Conservation (phyloP, 768 basidiomycete species). For the Mycena venus region DNA sequence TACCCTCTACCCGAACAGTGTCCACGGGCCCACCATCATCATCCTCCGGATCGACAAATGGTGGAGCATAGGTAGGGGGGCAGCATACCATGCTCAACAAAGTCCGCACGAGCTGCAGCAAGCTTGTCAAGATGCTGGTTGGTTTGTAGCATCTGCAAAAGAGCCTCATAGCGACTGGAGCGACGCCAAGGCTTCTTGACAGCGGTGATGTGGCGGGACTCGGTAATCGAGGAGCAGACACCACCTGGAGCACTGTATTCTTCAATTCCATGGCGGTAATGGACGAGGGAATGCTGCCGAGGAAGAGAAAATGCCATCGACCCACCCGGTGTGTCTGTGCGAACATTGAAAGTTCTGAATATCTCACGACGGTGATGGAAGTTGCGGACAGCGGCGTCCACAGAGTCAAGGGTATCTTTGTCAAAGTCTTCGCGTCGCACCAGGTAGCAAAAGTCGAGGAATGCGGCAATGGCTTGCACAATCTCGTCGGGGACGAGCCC, state of each 20-base stretch:
- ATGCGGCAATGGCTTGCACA: constrained; percentile 28
- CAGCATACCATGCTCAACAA: constrained; percentile 1
- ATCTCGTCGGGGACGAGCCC: constrained; percentile 33
- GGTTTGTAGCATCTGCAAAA: constrained; percentile 4
- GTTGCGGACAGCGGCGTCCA: too few relatives aligned
- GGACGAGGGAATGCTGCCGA: too few relatives aligned
- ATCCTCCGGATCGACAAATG: neutral
- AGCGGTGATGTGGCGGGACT: too few relatives aligned
- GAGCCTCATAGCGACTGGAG: too few relatives aligned
- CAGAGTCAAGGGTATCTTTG: too few relatives aligned
- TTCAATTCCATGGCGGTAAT: constrained; percentile 36
- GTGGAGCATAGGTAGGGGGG: neutral
- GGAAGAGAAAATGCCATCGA: constrained; percentile 36
- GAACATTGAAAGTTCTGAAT: constrained; percentile 11
- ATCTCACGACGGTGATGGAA: too few relatives aligned
- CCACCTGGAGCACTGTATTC: constrained; percentile 45
- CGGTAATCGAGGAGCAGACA: too few relatives aligned
- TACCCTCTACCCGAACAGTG: constrained; percentile 1
- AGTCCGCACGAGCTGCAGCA: neutral
- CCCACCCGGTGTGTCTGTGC: neutral
- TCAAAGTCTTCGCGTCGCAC: too few relatives aligned
- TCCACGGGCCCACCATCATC: neutral
- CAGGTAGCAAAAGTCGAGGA: constrained; percentile 43
- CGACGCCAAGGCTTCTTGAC: too few relatives aligned
- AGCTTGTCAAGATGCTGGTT: constrained; percentile 7